Evolutionary conservation across 2,329 filamentous ascomycete genomes (phyloP).

Genomic region (Bisporella sp.): DNA sequence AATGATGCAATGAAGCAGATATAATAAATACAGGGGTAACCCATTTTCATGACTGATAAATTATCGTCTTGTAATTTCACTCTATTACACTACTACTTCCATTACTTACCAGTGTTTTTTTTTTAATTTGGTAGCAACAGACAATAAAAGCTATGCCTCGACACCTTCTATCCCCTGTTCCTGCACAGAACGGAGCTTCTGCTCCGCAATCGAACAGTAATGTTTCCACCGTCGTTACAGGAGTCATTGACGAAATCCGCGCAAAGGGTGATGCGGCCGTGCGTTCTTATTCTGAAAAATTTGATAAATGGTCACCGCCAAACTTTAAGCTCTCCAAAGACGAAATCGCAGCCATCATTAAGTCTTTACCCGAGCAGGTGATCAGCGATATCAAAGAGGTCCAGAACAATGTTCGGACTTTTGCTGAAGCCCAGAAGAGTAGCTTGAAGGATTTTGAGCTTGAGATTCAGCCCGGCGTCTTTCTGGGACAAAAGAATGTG

Average conservation of each 20-base stretch:
- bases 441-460: slow-evolving; percentile 42
- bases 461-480: slow-evolving; percentile 42
- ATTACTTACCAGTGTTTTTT: no score
- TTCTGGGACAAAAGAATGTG: slow-evolving; percentile 43
- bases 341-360: slow-evolving; percentile 39
- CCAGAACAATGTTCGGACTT: slow-evolving; percentile 41
- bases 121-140: no score
- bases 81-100: no score
- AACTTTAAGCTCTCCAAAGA: slow-evolving; percentile 39
- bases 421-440: slow-evolving; percentile 40
- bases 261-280: slow-evolving; percentile 41
- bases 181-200: no score
- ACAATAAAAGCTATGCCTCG: no score
- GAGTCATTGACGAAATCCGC: slow-evolving; percentile 41
- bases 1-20: no score
- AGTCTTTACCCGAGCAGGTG: slow-evolving; percentile 37
- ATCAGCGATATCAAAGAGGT: slow-evolving; percentile 46
- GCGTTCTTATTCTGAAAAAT: slow-evolving; percentile 42
- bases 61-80: no score
- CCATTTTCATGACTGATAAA: no score
- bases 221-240: slow-evolving; percentile 36
- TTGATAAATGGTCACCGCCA: slow-evolving; percentile 44
- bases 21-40: no score
- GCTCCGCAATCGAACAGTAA: background rate
- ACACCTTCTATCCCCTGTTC: no score